Evolutionary conservation across 371 early-diverging fungal genomes (phyloP), one percentile per base, ranked within the genome.

Genomic region (Chytridiales sp.): DNA sequence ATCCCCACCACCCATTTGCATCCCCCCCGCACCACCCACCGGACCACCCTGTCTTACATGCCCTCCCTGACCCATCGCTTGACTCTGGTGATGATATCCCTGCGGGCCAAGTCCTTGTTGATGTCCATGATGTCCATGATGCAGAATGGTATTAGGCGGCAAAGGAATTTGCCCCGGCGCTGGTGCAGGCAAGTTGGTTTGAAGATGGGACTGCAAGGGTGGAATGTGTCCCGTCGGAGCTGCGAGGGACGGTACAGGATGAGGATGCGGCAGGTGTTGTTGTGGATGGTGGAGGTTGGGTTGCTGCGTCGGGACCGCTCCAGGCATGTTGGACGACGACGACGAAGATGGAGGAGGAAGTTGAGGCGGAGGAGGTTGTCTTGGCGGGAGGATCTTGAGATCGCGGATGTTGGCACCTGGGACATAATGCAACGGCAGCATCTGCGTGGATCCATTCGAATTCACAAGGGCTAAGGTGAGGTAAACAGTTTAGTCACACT

Each of bases 321-420:
- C 30, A 30, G 6, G 48, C 4, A 22, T 27, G 6, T 4, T 15
- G 17, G 48, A 15, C 29, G 48, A 32, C 15, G 48, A 11, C 6
- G 48, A 32, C 11, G 5, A 13, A 32, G 48, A 27, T 4, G 15
- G 21, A 6, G 51, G 17, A 5, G 35, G 31, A n/a, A 38, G 13
- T 22, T 34, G 51, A 4, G 15, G 22, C 9, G 31, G 17, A 9
- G 8, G 22, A 4, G 4, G 31, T 9, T n/a, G 36, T 3, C 8
- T 24, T 9, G 4, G 17, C 51, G 32, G 32, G n/a, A 51, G 19
- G 11, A 54, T 19, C 21, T 54, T 21, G 6, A 54, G 54, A 26
- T 54, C 54, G 5, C 41, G 22, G 24, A 54, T 54, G 41, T 54
- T 42, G 3, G 29, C 11, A 22, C 41, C 54, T 4, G 54, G 54